Conservation (phyloP, 1,284 basidiomycete genomes). For the Pseudozyma thailandica region DNA sequence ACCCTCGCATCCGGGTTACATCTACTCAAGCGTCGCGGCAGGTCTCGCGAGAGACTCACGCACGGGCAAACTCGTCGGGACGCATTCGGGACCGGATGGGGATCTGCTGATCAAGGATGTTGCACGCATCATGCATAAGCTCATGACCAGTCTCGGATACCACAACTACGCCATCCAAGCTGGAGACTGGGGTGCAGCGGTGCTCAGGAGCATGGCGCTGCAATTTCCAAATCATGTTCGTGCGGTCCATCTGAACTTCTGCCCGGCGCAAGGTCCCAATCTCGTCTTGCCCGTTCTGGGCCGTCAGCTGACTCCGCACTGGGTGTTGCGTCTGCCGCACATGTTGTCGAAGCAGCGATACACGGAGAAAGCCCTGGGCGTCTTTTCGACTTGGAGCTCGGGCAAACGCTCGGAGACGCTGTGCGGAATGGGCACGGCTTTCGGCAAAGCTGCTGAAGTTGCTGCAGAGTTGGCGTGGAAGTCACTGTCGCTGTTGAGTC, state of each 20-base stretch:
- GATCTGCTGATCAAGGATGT: slow-evolving; percentile 54
- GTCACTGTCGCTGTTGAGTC: slow-evolving; percentile 7
- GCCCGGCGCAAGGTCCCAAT: slow-evolving; percentile 42
- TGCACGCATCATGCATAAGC: slow-evolving; percentile 53
- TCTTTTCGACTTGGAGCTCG: slow-evolving; percentile 21
- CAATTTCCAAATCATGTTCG: slow-evolving; percentile 35
- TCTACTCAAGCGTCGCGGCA: slow-evolving; percentile 38
- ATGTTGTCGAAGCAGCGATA: slow-evolving; percentile 26
- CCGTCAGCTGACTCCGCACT: slow-evolving; percentile 23
- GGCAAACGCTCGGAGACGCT: slow-evolving; percentile 9
- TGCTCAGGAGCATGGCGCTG: slow-evolving; percentile 39
- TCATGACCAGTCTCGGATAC: slow-evolving; percentile 56
- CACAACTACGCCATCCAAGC: slow-evolving; percentile 53
- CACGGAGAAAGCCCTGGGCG: slow-evolving; percentile 16
- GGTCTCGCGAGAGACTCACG: slow-evolving; percentile 25
- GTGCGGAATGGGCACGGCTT: slow-evolving; percentile 12
- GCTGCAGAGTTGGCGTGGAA: slow-evolving; percentile 23
- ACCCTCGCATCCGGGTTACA: slow-evolving; percentile 65
- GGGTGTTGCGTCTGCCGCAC: slow-evolving; percentile 29
- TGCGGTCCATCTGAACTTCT: slow-evolving; percentile 57
- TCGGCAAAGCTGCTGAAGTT: slow-evolving; percentile 13
- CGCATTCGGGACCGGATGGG: slow-evolving; percentile 45
- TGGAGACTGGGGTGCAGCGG: slow-evolving; percentile 54
- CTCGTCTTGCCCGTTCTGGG: slow-evolving; percentile 37
- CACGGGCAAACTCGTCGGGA: slow-evolving; percentile 24